phyloP scores from a whole-genome alignment of 192 early-diverging fungal genomes.

The Chytriomyces hyalinus region DNA sequence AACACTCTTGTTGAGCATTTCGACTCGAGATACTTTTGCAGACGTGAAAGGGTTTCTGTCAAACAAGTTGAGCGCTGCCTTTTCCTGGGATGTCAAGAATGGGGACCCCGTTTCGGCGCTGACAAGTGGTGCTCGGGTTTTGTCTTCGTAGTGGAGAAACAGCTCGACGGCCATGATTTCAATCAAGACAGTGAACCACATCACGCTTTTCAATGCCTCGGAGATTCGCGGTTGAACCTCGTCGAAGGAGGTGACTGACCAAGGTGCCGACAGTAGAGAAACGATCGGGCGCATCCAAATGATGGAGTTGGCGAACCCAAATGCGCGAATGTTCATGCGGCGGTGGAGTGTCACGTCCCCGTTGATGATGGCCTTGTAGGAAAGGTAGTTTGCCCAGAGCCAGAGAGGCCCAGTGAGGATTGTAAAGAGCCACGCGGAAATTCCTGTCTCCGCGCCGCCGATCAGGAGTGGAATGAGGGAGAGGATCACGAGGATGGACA shows the following conservation, averaged over 20 bases:
- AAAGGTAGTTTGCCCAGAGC: not conserved
- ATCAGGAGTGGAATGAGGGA: not conserved
- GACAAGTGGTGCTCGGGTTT: not conserved
- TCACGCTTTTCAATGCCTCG: not conserved
- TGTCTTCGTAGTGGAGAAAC: not conserved
- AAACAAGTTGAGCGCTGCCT: too few species aligned
- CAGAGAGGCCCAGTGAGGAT: constrained; percentile 2
- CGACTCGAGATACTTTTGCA: not conserved
- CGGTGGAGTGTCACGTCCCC: not conserved
- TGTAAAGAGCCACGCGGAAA: not conserved
- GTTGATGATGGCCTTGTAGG: not conserved
- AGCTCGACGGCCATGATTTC: not conserved
- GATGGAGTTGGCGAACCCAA: constrained; percentile 1
- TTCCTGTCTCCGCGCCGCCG: not conserved
- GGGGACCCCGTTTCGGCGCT: not conserved
- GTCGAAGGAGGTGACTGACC: not conserved
- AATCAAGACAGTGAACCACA: not conserved
- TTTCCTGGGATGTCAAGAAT: not conserved
- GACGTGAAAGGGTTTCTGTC: too few species aligned
- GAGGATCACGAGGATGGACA: not conserved
- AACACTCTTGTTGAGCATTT: not conserved
- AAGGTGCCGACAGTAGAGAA: not conserved
- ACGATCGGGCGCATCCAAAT: constrained; percentile 10
- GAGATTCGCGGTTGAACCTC: not conserved
- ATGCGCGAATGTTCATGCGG: constrained; percentile 8